Evolutionary conservation across 1,284 basidiomycete species (phyloP).

Genomic region (Ceratobasidium sp.): DNA sequence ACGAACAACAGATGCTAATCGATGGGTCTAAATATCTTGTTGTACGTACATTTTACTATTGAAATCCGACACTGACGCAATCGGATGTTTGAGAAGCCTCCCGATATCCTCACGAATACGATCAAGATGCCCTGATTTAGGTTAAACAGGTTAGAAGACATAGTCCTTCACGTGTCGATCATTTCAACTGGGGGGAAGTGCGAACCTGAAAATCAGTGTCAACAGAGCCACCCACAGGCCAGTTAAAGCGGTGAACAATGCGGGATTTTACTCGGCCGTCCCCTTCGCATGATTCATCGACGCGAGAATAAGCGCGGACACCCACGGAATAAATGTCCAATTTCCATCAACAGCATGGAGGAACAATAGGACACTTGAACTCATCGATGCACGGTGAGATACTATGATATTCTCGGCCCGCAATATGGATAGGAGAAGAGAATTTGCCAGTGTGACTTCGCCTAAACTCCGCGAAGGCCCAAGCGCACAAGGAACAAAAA

Average conservation of each 20-base stretch:
- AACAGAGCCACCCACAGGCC: neutral
- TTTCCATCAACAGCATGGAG: constrained; percentile 5
- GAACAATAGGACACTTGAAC: constrained; percentile 24
- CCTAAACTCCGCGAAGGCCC: constrained; percentile 19
- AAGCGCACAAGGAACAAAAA: constrained; percentile 41
- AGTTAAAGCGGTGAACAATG: constrained; percentile 27
- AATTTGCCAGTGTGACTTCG: constrained; percentile 10
- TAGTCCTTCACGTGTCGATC: neutral
- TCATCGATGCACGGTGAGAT: neutral
- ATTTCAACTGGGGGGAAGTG: constrained; percentile 22
- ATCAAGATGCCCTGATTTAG: neutral
- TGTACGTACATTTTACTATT: neutral
- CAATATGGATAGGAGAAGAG: constrained; percentile 4
- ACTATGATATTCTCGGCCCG: constrained; percentile 21
- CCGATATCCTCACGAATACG: neutral
- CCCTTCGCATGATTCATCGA: constrained; percentile 23
- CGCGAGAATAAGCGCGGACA: constrained; percentile 13
- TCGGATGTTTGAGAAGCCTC: neutral
- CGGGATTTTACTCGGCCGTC: neutral
- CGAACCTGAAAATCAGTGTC: constrained; percentile 12
- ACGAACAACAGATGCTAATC: neutral
- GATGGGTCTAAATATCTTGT: neutral
- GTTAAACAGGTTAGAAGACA: neutral
- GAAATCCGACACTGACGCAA: neutral
- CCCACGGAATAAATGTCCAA: constrained; percentile 21